Evolutionary conservation across 176 grass and related monocot species (phyloP), one percentile per base, ranked within the genome.

Genomic region (Oryza nivara): DNA sequence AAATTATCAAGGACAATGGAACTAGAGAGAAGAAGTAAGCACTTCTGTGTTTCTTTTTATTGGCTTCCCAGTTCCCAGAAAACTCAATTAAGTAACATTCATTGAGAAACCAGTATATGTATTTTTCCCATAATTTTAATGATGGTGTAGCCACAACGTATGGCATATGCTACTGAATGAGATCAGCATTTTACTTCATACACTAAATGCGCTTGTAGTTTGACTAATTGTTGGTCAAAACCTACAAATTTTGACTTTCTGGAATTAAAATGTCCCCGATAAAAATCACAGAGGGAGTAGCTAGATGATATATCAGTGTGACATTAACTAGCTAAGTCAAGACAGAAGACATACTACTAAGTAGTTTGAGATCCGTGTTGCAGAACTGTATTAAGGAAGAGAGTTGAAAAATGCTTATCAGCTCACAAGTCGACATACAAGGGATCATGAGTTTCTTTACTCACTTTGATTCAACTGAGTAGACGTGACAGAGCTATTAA

Each of bases 81-180:
- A 16, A 14, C 26, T 47, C 46, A 74, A 14, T 17, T 51, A 19
- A 74, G 7, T 23, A 74, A 32, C 16, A 17, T 74, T 3, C 9
- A 51, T 4, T 73, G 0, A 32, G 25, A 74, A 25, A 74, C 17
- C 19, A 0, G 13, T 13, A 16, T 44, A 28, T 23, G n/a, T 72
- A 5, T 14, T 16, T 48, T 26, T 13, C 11, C 0, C 71, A 73
- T 28, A 14, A 28, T 16, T 73, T 14, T 63, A 47, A 17, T 47
- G 6, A 73, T 73, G 44, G 22, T 22, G 16, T 73, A 17, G 23
- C 69, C n/a, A 43, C 38, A 72, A 45, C 2, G 40, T 23, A 74
- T 74, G 14, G 45, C 45, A 74, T 74, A 74, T 74, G 45, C 23
- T 26, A 74, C 22, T 28, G 43, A 73, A 73, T 48, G n/a, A 51